Conservation (phyloP, 106 monocot species). For the Amphibolis antarctica region DNA sequence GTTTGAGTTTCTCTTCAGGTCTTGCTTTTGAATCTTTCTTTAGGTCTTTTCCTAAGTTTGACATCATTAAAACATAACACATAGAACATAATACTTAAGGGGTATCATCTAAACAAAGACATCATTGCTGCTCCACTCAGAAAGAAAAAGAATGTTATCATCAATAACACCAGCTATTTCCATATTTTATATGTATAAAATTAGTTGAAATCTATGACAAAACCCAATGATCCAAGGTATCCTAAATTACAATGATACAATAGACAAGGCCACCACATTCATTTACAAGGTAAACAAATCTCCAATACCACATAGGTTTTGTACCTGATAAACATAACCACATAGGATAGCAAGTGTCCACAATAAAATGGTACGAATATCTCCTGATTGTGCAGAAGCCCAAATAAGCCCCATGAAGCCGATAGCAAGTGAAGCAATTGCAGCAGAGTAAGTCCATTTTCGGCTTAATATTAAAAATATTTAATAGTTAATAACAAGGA, state of each 20-base stretch:
- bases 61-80: too few relatives aligned
- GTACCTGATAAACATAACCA: constrained; percentile 97
- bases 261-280: too few relatives aligned
- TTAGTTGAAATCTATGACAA: background rate
- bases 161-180: background rate
- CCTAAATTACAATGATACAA: background rate
- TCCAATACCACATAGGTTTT: background rate
- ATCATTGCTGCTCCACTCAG: background rate
- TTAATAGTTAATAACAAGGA: background rate
- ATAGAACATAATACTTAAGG: too few relatives aligned
- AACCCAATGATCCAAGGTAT: background rate
- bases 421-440: constrained; percentile 45
- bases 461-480: constrained; percentile 30
- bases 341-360: constrained; percentile 62
- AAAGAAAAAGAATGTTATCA: background rate
- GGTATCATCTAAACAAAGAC: too few relatives aligned
- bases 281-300: too few relatives aligned
- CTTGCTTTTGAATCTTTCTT: too few relatives aligned
- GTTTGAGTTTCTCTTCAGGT: too few relatives aligned
- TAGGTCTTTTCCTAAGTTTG: too few relatives aligned
- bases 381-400: constrained; percentile 54
- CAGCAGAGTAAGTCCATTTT: constrained; percentile 28
- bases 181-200: background rate
- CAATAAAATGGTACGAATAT: constrained; percentile 66
- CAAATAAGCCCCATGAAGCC: constrained; percentile 63